phyloP scores from a whole-genome alignment of 306 rosid species.

The Cotoneaster glaucophyllus region DNA sequence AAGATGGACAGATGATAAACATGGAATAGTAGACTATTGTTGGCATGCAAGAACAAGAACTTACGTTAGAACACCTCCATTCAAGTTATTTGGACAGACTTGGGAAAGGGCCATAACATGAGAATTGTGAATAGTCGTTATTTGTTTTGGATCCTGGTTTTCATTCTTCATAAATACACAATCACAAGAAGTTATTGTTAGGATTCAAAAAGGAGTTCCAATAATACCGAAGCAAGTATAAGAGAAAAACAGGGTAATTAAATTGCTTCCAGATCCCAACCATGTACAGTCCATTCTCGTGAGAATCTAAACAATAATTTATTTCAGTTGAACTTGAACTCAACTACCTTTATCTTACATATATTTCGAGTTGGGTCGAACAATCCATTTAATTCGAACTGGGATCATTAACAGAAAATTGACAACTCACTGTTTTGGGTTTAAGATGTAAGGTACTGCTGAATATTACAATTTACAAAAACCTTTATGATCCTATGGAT shows the following conservation, averaged over 20 bases:
- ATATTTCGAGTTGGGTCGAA: neutral
- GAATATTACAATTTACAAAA: neutral
- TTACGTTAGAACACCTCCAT: slow-evolving; percentile 77
- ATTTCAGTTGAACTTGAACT: neutral
- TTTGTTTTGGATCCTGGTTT: slow-evolving; percentile 65
- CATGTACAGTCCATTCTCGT: neutral
- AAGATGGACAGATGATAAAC: neutral
- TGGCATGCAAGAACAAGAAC: slow-evolving; percentile 27
- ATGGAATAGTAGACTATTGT: neutral
- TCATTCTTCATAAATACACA: slow-evolving; percentile 48
- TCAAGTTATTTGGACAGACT: slow-evolving; percentile 64
- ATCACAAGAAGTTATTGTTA: slow-evolving; percentile 24
- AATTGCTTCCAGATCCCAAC: neutral
- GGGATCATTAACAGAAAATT: neutral
- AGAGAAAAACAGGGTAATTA: neutral
- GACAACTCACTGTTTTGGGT: neutral
- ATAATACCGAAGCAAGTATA: neutral
- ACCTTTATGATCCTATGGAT: neutral
- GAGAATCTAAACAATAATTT: neutral
- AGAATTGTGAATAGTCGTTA: slow-evolving; percentile 59
- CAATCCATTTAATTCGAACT: neutral
- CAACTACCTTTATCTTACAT: neutral
- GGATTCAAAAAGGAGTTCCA: slow-evolving; percentile 11
- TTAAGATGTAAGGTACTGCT: neutral
- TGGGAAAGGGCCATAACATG: slow-evolving; percentile 61